Conservation (phyloP, 768 basidiomycete species). For the Calocera viscosa region DNA sequence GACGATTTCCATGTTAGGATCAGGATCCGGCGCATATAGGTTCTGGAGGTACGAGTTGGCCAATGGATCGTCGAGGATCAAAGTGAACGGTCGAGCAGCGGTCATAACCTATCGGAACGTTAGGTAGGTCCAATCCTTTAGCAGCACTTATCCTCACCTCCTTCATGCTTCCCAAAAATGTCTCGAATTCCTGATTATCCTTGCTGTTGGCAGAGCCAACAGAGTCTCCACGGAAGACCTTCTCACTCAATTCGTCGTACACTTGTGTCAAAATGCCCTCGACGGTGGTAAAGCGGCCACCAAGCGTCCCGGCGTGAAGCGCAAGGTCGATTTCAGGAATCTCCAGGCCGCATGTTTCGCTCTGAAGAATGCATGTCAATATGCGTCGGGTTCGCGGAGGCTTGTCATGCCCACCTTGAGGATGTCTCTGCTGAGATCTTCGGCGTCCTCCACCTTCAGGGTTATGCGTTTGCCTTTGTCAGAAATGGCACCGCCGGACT, state of each 20-base stretch:
- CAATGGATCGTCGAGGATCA: slow-evolving; percentile 90
- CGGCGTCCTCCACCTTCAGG: slow-evolving; percentile 79
- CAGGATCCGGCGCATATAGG: slow-evolving; percentile 91
- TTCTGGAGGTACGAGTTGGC: slow-evolving; percentile 95
- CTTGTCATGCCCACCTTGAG: slow-evolving; percentile 52
- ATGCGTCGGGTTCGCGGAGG: not conserved
- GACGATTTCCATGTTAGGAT: slow-evolving; percentile 82
- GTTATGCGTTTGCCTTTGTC: slow-evolving; percentile 75
- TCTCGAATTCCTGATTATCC: slow-evolving; percentile 42
- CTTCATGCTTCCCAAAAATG: slow-evolving; percentile 66
- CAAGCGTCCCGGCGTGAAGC: slow-evolving; percentile 84
- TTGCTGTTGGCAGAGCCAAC: slow-evolving; percentile 25
- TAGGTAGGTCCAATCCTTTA: not conserved
- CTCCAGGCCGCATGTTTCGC: slow-evolving; percentile 76
- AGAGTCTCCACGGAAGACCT: slow-evolving; percentile 70
- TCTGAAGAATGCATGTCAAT: slow-evolving; percentile 36
- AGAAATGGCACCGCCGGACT: slow-evolving; percentile 83
- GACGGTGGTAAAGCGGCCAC: slow-evolving; percentile 92
- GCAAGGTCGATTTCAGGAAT: slow-evolving; percentile 93
- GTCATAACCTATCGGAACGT: slow-evolving; percentile 48
- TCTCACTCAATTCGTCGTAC: slow-evolving; percentile 86
- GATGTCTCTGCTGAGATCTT: slow-evolving; percentile 86
- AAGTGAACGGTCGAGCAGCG: slow-evolving; percentile 68
- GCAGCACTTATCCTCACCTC: slow-evolving; percentile 37
- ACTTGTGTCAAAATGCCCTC: slow-evolving; percentile 91